Conservation (phyloP, 1,284 basidiomycete genomes). For the Pseudozyma sp. region DNA sequence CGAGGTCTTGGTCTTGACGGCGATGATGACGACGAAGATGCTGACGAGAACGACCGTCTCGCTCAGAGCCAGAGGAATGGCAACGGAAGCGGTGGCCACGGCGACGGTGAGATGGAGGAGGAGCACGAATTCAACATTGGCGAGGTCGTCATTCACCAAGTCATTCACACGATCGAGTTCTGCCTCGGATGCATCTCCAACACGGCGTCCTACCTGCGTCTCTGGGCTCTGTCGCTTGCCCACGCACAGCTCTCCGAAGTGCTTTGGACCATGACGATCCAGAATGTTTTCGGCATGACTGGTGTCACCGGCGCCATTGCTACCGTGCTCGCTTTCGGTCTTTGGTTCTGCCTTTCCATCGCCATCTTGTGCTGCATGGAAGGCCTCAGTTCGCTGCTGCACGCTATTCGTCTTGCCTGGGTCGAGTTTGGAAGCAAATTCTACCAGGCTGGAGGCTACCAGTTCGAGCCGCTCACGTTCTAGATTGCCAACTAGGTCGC, state of each 20-base stretch:
- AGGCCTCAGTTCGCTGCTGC: constrained; percentile 82
- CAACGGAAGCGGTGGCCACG: constrained; percentile 80
- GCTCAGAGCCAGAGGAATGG: constrained; percentile 71
- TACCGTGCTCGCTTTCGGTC: constrained; percentile 76
- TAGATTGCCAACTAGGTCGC: constrained; percentile 6
- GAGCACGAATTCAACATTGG: constrained; percentile 80
- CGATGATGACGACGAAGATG: constrained; percentile 56
- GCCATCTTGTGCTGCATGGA: constrained; percentile 83
- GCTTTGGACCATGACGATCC: constrained; percentile 68
- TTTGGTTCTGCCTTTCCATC: constrained; percentile 88
- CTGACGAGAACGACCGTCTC: constrained; percentile 71
- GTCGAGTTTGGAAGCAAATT: constrained; percentile 98
- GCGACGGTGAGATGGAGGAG: constrained; percentile 76
- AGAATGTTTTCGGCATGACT: constrained; percentile 66
- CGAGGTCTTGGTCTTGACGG: constrained; percentile 50
- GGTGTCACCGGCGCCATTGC: constrained; percentile 73
- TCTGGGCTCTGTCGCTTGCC: constrained; percentile 97
- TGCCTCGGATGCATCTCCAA: constrained; percentile 98
- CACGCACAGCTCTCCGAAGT: constrained; percentile 98
- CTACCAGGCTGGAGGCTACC: constrained; percentile 87
- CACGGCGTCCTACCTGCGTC: constrained; percentile 97
- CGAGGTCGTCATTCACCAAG: constrained; percentile 94
- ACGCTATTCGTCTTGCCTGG: constrained; percentile 96
- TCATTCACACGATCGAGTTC: constrained; percentile 84
- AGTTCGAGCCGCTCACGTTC: constrained; percentile 64